A percentile compares a stretch with the other conserved stretches of the same genome.
Evolutionary conservation across 768 basidiomycete genomes (phyloP).

Genomic region (Psilocybe tampanensis): DNA sequence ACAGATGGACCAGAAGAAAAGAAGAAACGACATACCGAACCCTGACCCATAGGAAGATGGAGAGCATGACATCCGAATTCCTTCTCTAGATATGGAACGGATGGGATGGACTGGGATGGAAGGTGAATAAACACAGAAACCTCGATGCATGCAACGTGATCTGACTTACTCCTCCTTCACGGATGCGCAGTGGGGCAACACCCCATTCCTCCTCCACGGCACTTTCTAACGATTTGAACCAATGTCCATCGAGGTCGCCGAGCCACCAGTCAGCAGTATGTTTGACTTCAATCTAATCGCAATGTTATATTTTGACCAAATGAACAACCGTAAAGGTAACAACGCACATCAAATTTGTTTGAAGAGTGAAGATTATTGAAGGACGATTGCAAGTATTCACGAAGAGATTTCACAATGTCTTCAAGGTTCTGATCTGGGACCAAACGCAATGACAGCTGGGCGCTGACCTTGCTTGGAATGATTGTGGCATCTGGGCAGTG

Average conservation of each 20-base stretch:
- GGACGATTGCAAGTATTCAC: constrained; percentile 54
- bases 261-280: constrained; percentile 97
- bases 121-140: constrained; percentile 3
- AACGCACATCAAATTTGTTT: constrained; percentile 71
- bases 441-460: constrained; percentile 87
- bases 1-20: constrained; percentile 6
- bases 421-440: constrained; percentile 92
- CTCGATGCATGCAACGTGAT: constrained; percentile 20
- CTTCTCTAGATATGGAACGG: constrained; percentile 91
- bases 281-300: constrained; percentile 67
- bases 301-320: neutral
- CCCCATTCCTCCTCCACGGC: constrained; percentile 90
- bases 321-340: neutral
- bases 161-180: constrained; percentile 85
- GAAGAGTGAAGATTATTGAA: constrained; percentile 67
- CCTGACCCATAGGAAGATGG: constrained; percentile 94
- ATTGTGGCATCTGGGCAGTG: constrained; percentile 71
- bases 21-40: constrained; percentile 55
- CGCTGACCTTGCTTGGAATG: constrained; percentile 83
- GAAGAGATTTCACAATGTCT: constrained; percentile 62
- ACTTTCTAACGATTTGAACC: constrained; percentile 84
- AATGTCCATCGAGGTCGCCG: constrained; percentile 80
- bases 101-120: constrained; percentile 79
- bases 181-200: constrained; percentile 79
- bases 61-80: constrained; percentile 87